Base-by-base conservation (phyloP, 2,329 filamentous ascomycete genomes). In the Zymoseptoria brevis region DNA sequence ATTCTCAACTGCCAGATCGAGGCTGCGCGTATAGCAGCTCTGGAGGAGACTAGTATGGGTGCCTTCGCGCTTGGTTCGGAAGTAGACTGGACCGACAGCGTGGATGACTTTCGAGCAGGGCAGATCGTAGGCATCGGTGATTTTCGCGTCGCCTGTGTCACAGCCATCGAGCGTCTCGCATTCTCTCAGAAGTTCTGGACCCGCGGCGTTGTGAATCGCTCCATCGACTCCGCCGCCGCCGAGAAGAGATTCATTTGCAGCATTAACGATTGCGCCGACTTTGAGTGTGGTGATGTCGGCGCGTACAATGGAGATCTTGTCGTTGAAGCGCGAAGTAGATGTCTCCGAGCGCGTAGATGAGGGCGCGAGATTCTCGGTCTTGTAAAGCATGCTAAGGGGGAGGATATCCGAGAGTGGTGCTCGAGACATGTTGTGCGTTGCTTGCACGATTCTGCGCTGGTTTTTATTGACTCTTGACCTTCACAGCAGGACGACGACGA, bases 231-330 rank as follows among this genome's bases (percentile, higher is more conserved):
- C 94, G n/a, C 91, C 90, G 56, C 94, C 94, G 57, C 92, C 91
- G 0, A 88, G 80, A 0, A 97, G 83, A 1, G 81, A 81, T 8
- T 75, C 76, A 73, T 97, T 97, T 51, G 94, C 93, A 0, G 94
- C 93, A 73, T 97, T 97, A 73, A 97, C 92, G 66, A 96, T 94
- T 64, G 88, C 87, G 69, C 91, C 89, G 52, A 91, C 81, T 30
- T 80, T 73, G 3, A 97, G 83, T 13, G 80, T 85, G 13, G 92
- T 96, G 73, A 97, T 95, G 73, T 96, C 90, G 66, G 84, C 83
- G 58, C 83, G 82, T 64, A 90, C 80, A 45, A 93, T 76, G 52
- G 83, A 83, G 67, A 96, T 80, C 63, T 83, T 85, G 70, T 83
- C 75, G 76, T 95, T 95, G 75, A 88, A 77, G 8, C 74, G 66